A percentile compares a stretch with the other conserved stretches of the same genome.
Conservation (phyloP, 345 rosid species). For the Acer negundo region DNA sequence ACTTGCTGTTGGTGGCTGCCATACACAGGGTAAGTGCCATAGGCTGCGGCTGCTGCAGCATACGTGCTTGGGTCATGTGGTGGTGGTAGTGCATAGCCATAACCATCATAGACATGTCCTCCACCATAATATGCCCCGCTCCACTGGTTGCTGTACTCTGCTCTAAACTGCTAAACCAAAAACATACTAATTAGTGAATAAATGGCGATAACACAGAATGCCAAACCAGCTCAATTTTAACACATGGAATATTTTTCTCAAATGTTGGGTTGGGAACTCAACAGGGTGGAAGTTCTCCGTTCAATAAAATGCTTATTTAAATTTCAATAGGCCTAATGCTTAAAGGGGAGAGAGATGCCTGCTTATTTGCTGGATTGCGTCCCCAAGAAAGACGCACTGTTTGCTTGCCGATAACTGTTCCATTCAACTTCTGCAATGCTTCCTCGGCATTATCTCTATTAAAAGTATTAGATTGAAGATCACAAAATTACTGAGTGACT, state of each 20-base stretch:
- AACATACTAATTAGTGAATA: neutral
- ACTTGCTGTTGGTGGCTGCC: conserved; percentile 93
- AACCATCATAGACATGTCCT: conserved; percentile 76
- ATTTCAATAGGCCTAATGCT: neutral
- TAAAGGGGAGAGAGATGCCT: conserved; percentile 34
- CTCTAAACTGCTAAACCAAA: conserved; percentile 53
- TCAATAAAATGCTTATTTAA: neutral
- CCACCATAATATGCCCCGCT: conserved; percentile 76
- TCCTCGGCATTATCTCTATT: conserved; percentile 83
- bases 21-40: conserved; percentile 76
- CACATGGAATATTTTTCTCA: neutral
- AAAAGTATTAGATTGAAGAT: conserved; percentile 12
- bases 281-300: neutral
- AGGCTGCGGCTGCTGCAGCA: conserved; percentile 55
- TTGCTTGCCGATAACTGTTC: conserved; percentile 64
- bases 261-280: neutral
- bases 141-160: conserved; percentile 82
- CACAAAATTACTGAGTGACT: neutral
- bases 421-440: conserved; percentile 79
- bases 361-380: conserved; percentile 77
- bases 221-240: neutral
- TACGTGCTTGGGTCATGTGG: conserved; percentile 84
- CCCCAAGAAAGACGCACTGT: conserved; percentile 88
- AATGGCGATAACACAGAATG: neutral
- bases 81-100: conserved; percentile 74